Evolutionary conservation across 1,284 basidiomycete genomes (phyloP).

Genomic region (Phlebopus sp.): DNA sequence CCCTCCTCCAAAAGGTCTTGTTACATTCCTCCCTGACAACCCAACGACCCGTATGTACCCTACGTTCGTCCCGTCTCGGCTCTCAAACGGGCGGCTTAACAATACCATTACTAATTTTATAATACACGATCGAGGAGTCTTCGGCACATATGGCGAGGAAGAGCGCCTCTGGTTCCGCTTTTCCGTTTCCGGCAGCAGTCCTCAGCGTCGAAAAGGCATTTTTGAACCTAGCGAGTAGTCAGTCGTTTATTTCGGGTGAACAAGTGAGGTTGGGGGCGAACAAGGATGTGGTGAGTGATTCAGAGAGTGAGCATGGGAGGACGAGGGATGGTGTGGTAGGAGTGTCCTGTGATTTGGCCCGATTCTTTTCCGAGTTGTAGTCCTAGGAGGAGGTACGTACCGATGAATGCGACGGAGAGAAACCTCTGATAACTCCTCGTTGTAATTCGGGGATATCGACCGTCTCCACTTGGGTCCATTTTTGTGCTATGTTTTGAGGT

Average conservation of each 20-base stretch:
- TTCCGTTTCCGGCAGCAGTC: no score
- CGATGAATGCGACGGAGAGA: slow-evolving; percentile 48
- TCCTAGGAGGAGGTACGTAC: no score
- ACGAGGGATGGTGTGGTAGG: slow-evolving; percentile 42
- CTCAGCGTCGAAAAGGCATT: slow-evolving; percentile 50
- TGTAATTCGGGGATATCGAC: slow-evolving; percentile 55
- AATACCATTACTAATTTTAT: slow-evolving; percentile 72
- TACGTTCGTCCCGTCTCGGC: no score
- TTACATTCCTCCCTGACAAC: no score
- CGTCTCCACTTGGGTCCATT: slow-evolving; percentile 63
- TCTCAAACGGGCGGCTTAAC: slow-evolving; percentile 34
- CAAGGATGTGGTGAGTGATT: slow-evolving; percentile 58
- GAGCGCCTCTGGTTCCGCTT: slow-evolving; percentile 39
- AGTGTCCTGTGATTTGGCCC: slow-evolving; percentile 28
- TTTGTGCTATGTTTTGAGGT: slow-evolving; percentile 48
- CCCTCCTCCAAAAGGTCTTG: no score
- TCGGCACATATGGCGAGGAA: slow-evolving; percentile 71
- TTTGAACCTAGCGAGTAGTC: slow-evolving; percentile 44
- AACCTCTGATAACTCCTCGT: slow-evolving; percentile 60
- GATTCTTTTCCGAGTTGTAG: no score
- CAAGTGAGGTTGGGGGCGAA: slow-evolving; percentile 12
- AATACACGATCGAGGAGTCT: slow-evolving; percentile 80
- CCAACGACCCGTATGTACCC: no score
- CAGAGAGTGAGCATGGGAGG: slow-evolving; percentile 66
- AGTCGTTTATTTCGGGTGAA: background rate